Percentiles rank a stretch among this genome's conserved stretches.
Conservation (phyloP, 83 land plant genomes). For the Isoetes engelmannii region DNA sequence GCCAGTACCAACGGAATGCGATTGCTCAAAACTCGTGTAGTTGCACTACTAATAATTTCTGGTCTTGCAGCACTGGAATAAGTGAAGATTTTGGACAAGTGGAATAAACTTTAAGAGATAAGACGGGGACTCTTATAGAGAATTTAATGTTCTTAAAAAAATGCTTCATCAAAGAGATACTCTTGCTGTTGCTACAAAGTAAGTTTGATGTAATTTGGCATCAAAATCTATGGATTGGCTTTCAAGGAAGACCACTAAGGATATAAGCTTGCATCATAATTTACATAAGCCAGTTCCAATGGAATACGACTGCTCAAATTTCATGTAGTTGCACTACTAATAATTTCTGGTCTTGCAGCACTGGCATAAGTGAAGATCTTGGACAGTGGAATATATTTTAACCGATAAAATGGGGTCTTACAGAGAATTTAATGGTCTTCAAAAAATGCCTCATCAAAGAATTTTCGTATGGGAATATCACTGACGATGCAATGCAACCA, state of each 20-base stretch:
- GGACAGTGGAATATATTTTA: constrained; percentile 95
- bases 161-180: constrained; percentile 81
- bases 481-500: constrained; percentile 74
- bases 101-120: constrained; percentile 93
- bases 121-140: constrained; percentile 98
- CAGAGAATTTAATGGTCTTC: constrained; percentile 92
- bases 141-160: constrained; percentile 86
- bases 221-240: too few species aligned
- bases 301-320: too few species aligned
- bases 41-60: too few species aligned
- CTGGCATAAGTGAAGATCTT: constrained; percentile 94
- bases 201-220: too few species aligned
- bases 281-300: too few species aligned
- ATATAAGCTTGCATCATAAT: too few species aligned
- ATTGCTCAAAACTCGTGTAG: too few species aligned
- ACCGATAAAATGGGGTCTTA: constrained; percentile 97
- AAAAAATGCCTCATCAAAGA: constrained; percentile 87
- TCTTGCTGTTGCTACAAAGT: too few species aligned
- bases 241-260: too few species aligned
- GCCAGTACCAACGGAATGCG: too few species aligned
- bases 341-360: constrained; percentile 46
- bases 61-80: constrained; percentile 78
- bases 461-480: constrained; percentile 64
- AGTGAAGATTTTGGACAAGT: constrained; percentile 98
- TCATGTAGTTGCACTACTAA: too few species aligned